These are phyloP conservation scores for Fusarium brevicatenulatum DNA, from an alignment of 2,329 filamentous ascomycete species.

Conservation along the genomic window DNA sequence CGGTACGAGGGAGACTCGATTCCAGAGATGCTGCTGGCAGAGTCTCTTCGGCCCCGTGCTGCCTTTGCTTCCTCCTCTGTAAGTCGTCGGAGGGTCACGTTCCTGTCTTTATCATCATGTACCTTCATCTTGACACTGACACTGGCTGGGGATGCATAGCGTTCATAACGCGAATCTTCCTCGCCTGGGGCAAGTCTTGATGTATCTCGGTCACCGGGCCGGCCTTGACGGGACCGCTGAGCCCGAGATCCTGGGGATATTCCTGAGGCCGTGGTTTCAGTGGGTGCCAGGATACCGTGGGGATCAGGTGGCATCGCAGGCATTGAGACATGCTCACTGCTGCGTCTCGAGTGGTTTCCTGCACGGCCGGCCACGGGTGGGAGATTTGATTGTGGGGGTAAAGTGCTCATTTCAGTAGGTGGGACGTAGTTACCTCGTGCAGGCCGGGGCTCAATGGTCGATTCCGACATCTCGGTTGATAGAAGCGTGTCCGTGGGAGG, in stretches of 20 bases:
- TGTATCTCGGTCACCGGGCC: constrained; percentile 54
- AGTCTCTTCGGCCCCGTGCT: constrained; percentile 58
- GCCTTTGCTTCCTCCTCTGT: constrained; percentile 68
- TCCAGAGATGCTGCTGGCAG: constrained; percentile 66
- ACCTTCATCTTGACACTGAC: constrained; percentile 69
- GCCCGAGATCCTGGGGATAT: constrained; percentile 49
- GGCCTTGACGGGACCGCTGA: constrained; percentile 57
- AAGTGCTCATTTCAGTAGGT: constrained; percentile 35
- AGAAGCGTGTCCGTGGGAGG: constrained; percentile 41
- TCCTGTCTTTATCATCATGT: constrained; percentile 68
- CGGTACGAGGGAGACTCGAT: constrained; percentile 61
- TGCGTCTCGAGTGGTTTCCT: constrained; percentile 54
- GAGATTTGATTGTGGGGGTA: constrained; percentile 37
- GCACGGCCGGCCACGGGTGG: constrained; percentile 36
- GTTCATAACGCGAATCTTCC: constrained; percentile 52
- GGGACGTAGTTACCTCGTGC: constrained; percentile 43
- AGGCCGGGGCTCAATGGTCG: constrained; percentile 47
- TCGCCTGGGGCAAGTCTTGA: constrained; percentile 55
- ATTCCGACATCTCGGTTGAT: constrained; percentile 51
- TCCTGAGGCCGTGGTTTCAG: constrained; percentile 46
- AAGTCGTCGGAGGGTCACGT: constrained; percentile 69
- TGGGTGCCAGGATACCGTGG: constrained; percentile 52
- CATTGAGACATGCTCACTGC: constrained; percentile 57
- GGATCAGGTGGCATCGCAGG: constrained; percentile 65
- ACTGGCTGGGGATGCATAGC: constrained; percentile 55